A percentile compares a stretch with the other conserved stretches of the same genome.
Evolutionary conservation across 441 rosid genomes (phyloP).

Genomic region (Erysimum cheiri): DNA sequence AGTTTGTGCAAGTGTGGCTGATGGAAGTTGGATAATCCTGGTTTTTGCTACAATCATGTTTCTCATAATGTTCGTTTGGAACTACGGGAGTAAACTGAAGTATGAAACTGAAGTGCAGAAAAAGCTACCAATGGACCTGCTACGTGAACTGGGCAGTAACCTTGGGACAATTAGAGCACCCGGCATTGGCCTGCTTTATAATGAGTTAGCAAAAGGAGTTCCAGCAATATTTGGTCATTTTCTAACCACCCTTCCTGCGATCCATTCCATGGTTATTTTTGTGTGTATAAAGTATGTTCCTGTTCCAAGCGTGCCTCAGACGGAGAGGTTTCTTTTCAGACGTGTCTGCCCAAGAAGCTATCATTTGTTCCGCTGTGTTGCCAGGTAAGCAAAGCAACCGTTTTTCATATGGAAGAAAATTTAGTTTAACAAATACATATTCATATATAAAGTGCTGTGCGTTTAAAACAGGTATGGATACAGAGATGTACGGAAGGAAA

Average conservation of each 20-base stretch:
- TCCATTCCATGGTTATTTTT: conserved; percentile 96
- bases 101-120: conserved; percentile 97
- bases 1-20: conserved; percentile 68
- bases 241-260: conserved; percentile 94
- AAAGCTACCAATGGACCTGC: conserved; percentile 85
- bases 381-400: conserved; percentile 63
- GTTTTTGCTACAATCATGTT: conserved; percentile 88
- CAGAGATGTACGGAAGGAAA: conserved; percentile 93
- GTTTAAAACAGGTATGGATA: conserved; percentile 79
- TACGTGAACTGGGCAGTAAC: conserved; percentile 86
- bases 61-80: conserved; percentile 90
- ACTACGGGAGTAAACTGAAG: conserved; percentile 95
- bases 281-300: conserved; percentile 97
- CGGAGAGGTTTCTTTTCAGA: conserved; percentile 91
- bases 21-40: conserved; percentile 96
- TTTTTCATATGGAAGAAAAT: not conserved
- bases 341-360: conserved; percentile 87
- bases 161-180: conserved; percentile 99
- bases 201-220: conserved; percentile 90
- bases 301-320: conserved; percentile 92
- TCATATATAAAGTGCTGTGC: not conserved
- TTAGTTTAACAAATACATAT: not conserved
- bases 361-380: conserved; percentile 96
- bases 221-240: conserved; percentile 97
- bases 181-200: conserved; percentile 95